Evolutionary conservation across 2,329 filamentous ascomycete genomes (phyloP), one percentile per base, ranked within the genome.

Genomic region (Orbilia oligospora): DNA sequence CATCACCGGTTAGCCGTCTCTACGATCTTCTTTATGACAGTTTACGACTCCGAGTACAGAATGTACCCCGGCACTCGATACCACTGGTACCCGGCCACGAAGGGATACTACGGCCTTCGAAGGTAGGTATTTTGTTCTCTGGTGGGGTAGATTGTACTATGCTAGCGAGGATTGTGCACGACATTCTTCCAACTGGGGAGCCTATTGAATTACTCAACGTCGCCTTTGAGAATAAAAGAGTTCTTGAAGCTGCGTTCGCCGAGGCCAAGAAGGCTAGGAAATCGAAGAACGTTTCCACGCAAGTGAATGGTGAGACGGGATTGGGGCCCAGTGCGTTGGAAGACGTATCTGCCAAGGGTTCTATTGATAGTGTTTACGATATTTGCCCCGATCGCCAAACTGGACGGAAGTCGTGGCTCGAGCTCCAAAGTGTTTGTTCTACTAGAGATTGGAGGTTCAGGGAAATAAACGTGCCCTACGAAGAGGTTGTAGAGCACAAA

Each of bases 71-170:
- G 41, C 79, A 61, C 78, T 81, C 22, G 77, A 80, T 70, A 73
- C 80, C 38, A 44, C 80, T 24, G 81, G 80, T 65, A 80, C 81
- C 73, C 82, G 85, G 53, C 85, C 85, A 81, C 51, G 69, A 61
- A 10, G 65, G 80, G 6, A 67, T 51, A 22, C 63, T 80, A 20
- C 76, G 86, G 88, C 18, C 75, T 38, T 78, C 75, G 6, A 88
- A 88, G 69, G 84, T 97, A 14, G 94, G 93, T 0, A 87, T 99
- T 0, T 86, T 99, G 0, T 99, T 98, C 84, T 99, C 96, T 0
- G 96, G 96, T 1, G 96, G 96, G 0, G 88, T 99, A 5, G 96
- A 99, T 84, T 98, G 96, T 83, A 95, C 94, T 0, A 87, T 97
- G 0, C 87, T 99, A 61, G 95, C 95, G 22, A 89, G 94, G 51